phyloP scores from a whole-genome alignment of 306 rosid species.

The Arachis hypogaea region DNA sequence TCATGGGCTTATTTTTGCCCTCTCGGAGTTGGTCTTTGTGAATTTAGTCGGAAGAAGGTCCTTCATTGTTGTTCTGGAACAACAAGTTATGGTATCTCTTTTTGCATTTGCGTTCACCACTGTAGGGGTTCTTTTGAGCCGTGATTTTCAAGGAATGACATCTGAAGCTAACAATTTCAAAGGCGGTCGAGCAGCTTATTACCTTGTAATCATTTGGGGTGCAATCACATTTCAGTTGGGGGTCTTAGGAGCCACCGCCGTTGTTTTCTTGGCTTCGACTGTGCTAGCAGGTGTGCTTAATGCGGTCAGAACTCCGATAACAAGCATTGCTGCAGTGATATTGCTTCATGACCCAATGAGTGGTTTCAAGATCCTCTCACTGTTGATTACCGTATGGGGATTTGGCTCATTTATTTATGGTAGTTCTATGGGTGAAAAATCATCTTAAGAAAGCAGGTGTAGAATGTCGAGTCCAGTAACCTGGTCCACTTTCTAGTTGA shows the following conservation, averaged over 20 bases:
- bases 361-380: conserved; percentile 64
- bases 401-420: conserved; percentile 70
- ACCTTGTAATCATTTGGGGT: conserved; percentile 76
- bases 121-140: conserved; percentile 55
- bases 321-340: conserved; percentile 89
- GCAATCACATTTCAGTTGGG: conserved; percentile 80
- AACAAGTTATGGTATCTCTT: conserved; percentile 82
- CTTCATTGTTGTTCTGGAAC: conserved; percentile 89
- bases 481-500: neutral
- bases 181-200: conserved; percentile 69
- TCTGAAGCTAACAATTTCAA: conserved; percentile 63
- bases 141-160: conserved; percentile 68
- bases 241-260: conserved; percentile 78
- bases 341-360: conserved; percentile 82
- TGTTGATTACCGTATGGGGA: conserved; percentile 64
- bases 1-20: conserved; percentile 90
- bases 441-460: conserved; percentile 1
- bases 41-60: conserved; percentile 69
- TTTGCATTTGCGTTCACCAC: conserved; percentile 78
- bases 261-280: conserved; percentile 84
- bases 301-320: conserved; percentile 83
- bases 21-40: conserved; percentile 81
- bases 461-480: neutral
- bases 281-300: conserved; percentile 92
- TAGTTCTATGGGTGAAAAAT: conserved; percentile 45